Percentiles rank a stretch among this genome's conserved stretches.
phyloP scores from a whole-genome alignment of 495 filamentous ascomycete genomes.

The Podospora appendiculata region DNA sequence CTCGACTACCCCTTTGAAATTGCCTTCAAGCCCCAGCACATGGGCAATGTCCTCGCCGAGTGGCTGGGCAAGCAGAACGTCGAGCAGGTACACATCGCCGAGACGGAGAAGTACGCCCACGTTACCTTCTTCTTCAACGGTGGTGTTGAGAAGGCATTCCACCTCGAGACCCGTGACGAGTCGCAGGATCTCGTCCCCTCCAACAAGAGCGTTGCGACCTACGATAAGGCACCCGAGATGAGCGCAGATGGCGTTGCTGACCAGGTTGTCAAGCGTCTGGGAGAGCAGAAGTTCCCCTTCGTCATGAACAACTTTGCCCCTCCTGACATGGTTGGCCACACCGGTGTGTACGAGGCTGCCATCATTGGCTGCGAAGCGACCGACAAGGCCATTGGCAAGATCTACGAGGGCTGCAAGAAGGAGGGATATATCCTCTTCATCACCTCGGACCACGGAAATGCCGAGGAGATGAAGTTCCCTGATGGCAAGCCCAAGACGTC shows the following conservation, averaged over 20 bases:
- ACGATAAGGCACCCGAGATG: constrained; percentile 96
- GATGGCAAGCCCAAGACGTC: constrained; percentile 95
- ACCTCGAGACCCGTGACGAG: constrained; percentile 69
- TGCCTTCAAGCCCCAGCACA: constrained; percentile 88
- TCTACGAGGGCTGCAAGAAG: constrained; percentile 90
- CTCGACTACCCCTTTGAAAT: constrained; percentile 85
- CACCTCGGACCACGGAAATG: constrained; percentile 94
- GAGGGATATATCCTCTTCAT: constrained; percentile 87
- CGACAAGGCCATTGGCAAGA: constrained; percentile 85
- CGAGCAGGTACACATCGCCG: constrained; percentile 91
- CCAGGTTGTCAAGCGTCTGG: constrained; percentile 77
- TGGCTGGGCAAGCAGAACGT: constrained; percentile 82
- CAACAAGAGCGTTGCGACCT: constrained; percentile 80
- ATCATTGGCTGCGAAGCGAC: constrained; percentile 78
- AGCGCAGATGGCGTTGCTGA: constrained; percentile 80
- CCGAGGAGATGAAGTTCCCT: constrained; percentile 97
- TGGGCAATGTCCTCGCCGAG: constrained; percentile 95
- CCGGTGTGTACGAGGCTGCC: constrained; percentile 94
- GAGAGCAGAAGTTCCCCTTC: constrained; percentile 77
- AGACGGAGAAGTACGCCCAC: constrained; percentile 99
- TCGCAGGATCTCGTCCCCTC: constrained; percentile 51
- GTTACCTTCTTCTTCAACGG: constrained; percentile 99
- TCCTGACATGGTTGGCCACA: constrained; percentile 99
- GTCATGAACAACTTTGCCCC: constrained; percentile 99
- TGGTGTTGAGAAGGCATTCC: constrained; percentile 93